Evolutionary conservation across 2,329 filamentous ascomycete genomes (phyloP).

Genomic region (Xenoacremonium recifei): DNA sequence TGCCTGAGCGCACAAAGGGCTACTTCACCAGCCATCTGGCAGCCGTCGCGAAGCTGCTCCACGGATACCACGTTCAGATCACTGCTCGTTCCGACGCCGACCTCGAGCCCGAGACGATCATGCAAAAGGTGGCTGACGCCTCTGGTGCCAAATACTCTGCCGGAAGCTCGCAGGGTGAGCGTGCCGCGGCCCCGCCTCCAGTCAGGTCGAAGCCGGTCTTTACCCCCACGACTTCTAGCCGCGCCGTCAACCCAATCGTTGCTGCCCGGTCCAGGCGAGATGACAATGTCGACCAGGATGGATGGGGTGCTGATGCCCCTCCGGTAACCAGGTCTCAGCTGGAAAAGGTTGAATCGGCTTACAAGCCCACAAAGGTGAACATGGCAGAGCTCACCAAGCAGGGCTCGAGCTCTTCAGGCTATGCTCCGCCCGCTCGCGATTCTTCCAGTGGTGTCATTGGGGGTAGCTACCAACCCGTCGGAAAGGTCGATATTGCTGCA

Average conservation of each 20-base stretch:
- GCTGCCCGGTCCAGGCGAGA: slow-evolving; percentile 62
- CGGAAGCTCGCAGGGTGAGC: slow-evolving; percentile 55
- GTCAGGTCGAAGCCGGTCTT: slow-evolving; percentile 89
- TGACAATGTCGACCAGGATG: slow-evolving; percentile 72
- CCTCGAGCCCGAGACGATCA: slow-evolving; percentile 80
- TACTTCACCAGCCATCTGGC: slow-evolving; percentile 96
- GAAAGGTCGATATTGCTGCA: slow-evolving; percentile 95
- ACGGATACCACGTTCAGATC: slow-evolving; percentile 97
- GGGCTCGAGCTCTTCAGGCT: slow-evolving; percentile 64
- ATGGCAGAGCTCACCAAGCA: slow-evolving; percentile 80
- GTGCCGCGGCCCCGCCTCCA: slow-evolving; percentile 60
- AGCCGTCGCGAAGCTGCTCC: slow-evolving; percentile 86
- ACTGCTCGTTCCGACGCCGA: slow-evolving; percentile 90
- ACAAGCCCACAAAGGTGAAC: slow-evolving; percentile 94
- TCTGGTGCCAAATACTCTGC: slow-evolving; percentile 92
- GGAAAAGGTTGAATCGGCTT: slow-evolving; percentile 89
- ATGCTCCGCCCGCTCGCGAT: slow-evolving; percentile 47
- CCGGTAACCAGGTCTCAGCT: slow-evolving; percentile 81
- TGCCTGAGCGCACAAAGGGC: slow-evolving; percentile 96
- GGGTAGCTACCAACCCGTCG: slow-evolving; percentile 88
- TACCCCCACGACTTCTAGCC: slow-evolving; percentile 65
- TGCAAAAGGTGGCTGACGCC: slow-evolving; percentile 91
- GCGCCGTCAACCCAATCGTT: slow-evolving; percentile 61
- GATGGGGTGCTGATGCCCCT: slow-evolving; percentile 95
- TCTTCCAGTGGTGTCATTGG: slow-evolving; percentile 64